Evolutionary conservation across 208 protist genomes (phyloP).

Genomic region (Trypanosoma caninum): DNA sequence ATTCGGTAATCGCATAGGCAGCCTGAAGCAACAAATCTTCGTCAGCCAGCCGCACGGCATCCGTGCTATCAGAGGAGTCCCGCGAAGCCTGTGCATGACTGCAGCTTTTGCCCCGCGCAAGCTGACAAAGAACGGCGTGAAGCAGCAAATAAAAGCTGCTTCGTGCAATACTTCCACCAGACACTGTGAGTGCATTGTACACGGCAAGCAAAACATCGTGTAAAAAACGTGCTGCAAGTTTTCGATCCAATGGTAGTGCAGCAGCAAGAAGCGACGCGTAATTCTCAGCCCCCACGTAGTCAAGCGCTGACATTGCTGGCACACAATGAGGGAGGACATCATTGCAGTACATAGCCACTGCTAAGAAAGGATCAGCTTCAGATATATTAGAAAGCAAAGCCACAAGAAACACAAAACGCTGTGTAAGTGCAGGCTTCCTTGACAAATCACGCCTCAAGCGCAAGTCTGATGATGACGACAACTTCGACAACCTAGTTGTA

Average conservation of each 20-base stretch:
- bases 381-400: conserved; percentile 47
- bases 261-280: conserved; percentile 33
- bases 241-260: conserved; percentile 25
- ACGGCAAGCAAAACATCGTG: conserved; percentile 26
- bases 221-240: conserved; percentile 18
- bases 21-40: conserved; percentile 10
- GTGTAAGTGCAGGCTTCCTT: not conserved
- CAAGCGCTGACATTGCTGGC: not conserved
- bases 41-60: not conserved
- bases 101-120: conserved; percentile 1
- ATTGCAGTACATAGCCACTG: conserved; percentile 26
- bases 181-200: conserved; percentile 23
- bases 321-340: conserved; percentile 26
- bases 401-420: conserved; percentile 32
- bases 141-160: conserved; percentile 30
- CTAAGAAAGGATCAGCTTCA: conserved; percentile 40
- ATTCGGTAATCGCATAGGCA: conserved; percentile 14
- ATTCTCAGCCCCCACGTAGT: conserved; percentile 22
- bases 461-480: not conserved
- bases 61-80: not conserved
- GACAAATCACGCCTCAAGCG: not conserved
- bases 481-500: not conserved
- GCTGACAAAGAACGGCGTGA: conserved; percentile 19
- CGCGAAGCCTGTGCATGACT: not conserved
- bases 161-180: not conserved